Evolutionary conservation across 73 alveolate genomes (phyloP).

Genomic region (Uronychia binucleata): DNA sequence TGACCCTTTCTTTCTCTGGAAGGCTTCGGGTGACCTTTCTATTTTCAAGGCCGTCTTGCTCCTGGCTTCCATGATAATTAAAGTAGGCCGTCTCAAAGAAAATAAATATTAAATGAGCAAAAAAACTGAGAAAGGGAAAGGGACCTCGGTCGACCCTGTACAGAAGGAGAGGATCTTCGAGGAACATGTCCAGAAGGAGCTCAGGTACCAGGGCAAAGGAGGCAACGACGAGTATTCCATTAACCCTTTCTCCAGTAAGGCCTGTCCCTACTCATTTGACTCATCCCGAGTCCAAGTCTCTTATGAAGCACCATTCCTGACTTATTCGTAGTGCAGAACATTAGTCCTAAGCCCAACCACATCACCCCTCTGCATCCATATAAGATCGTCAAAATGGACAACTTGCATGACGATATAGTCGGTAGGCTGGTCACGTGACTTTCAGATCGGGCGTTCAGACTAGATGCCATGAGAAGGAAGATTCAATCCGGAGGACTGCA

Average conservation of each 20-base stretch:
- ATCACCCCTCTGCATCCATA: conserved; percentile 50
- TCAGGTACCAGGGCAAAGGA: not conserved
- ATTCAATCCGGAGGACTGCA: conserved; percentile 51
- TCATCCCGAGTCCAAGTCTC: not conserved
- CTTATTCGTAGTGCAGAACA: conserved; percentile 23
- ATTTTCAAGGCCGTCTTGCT: too few relatives aligned
- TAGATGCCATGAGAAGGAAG: conserved; percentile 58
- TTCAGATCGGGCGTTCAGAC: conserved; percentile 64
- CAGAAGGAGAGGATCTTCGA: not conserved
- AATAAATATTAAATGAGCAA: not conserved
- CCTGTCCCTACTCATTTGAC: not conserved
- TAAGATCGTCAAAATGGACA: conserved; percentile 10
- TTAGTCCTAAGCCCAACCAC: conserved; percentile 56
- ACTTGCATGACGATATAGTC: conserved; percentile 46
- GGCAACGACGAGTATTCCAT: conserved; percentile 38
- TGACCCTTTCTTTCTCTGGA: too few relatives aligned
- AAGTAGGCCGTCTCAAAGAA: too few relatives aligned
- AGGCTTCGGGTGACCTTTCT: too few relatives aligned
- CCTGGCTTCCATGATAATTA: too few relatives aligned
- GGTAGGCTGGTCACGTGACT: too few relatives aligned
- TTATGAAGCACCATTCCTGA: not conserved
- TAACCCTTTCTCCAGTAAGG: conserved; percentile 56
- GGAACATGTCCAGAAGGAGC: not conserved
- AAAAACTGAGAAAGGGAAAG: not conserved
- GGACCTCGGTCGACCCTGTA: not conserved